These are phyloP conservation scores for Botrytis hyacinthi DNA, from an alignment of 2,329 filamentous ascomycete species.

Conservation along the genomic window DNA sequence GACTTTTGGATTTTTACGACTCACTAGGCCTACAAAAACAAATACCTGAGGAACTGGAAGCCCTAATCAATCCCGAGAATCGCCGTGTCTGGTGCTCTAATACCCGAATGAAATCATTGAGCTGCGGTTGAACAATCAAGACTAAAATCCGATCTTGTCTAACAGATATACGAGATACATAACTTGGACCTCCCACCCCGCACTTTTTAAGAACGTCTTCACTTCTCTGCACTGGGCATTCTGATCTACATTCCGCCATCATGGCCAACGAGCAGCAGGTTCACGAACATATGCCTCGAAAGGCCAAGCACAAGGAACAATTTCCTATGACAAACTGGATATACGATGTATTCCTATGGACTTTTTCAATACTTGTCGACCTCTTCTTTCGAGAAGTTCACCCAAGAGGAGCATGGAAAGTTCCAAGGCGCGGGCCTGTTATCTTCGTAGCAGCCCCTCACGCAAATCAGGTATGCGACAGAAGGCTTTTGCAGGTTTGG, in stretches of 20 bases:
- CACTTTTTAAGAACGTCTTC: neutral
- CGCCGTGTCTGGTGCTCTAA: neutral
- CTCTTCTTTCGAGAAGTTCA: conserved; percentile 98
- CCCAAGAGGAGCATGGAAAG: conserved; percentile 90
- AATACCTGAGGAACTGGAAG: neutral
- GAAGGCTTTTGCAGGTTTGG: neutral
- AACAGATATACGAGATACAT: neutral
- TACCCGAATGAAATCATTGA: conserved; percentile 11
- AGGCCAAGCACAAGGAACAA: conserved; percentile 22
- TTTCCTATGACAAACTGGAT: conserved; percentile 48
- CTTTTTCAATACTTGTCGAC: conserved; percentile 80
- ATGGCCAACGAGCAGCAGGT: conserved; percentile 23
- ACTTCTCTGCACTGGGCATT: neutral
- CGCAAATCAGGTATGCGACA: conserved; percentile 75
- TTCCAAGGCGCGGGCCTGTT: conserved; percentile 82
- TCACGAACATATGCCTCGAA: conserved; percentile 24
- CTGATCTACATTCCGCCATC: neutral
- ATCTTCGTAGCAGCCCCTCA: conserved; percentile 96
- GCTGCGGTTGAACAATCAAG: neutral
- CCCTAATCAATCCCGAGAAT: neutral
- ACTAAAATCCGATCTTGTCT: neutral
- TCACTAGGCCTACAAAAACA: conserved; percentile 10
- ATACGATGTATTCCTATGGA: conserved; percentile 76
- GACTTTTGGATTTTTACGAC: conserved; percentile 13
- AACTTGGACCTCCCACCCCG: neutral